These are phyloP conservation scores for Starmerella sp. DNA, from an alignment of 805 yeast genomes.

Conservation along the genomic window DNA sequence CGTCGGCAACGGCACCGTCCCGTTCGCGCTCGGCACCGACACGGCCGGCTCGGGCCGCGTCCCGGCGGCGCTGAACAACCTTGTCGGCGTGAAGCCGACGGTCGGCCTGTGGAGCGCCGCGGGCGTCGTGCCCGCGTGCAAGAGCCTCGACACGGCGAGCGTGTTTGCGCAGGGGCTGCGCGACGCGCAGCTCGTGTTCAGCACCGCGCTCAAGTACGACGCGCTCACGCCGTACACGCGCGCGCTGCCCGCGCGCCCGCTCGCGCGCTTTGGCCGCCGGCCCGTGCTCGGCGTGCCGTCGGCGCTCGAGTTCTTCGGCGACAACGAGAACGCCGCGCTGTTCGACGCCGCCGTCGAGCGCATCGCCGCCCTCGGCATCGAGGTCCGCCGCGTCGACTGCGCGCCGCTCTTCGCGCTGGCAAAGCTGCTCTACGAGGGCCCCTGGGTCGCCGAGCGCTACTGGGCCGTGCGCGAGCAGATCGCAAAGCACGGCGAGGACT, in stretches of 20 bases:
- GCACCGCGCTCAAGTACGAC: slow-evolving; percentile 63
- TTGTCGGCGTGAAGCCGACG: slow-evolving; percentile 87
- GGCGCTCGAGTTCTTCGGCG: slow-evolving; percentile 59
- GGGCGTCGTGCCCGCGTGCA: slow-evolving; percentile 98
- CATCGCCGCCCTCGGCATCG: slow-evolving; percentile 43
- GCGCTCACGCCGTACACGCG: slow-evolving; percentile 72
- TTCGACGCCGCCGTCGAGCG: slow-evolving; percentile 51
- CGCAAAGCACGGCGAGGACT: slow-evolving; percentile 52
- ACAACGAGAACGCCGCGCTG: slow-evolving; percentile 60
- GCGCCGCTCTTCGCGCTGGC: slow-evolving; percentile 70
- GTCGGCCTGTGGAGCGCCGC: slow-evolving; percentile 72
- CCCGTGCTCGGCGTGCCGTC: slow-evolving; percentile 72
- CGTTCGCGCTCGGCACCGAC: slow-evolving; percentile 85
- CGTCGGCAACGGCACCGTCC: slow-evolving; percentile 82
- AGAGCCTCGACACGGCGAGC: slow-evolving; percentile 85
- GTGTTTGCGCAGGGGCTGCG: slow-evolving; percentile 63
- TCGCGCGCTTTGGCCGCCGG: slow-evolving; percentile 43
- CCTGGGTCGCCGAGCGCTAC: slow-evolving; percentile 97
- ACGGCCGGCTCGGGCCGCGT: slow-evolving; percentile 98
- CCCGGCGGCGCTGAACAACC: slow-evolving; percentile 88
- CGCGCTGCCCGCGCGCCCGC: slow-evolving; percentile 55
- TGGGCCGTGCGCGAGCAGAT: slow-evolving; percentile 66
- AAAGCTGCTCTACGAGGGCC: slow-evolving; percentile 82
- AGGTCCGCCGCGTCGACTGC: slow-evolving; percentile 56
- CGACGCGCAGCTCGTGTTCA: slow-evolving; percentile 75